These are phyloP conservation scores for Triticum timopheevii DNA, from an alignment of 176 grass and related monocot species.

Conservation along the genomic window DNA sequence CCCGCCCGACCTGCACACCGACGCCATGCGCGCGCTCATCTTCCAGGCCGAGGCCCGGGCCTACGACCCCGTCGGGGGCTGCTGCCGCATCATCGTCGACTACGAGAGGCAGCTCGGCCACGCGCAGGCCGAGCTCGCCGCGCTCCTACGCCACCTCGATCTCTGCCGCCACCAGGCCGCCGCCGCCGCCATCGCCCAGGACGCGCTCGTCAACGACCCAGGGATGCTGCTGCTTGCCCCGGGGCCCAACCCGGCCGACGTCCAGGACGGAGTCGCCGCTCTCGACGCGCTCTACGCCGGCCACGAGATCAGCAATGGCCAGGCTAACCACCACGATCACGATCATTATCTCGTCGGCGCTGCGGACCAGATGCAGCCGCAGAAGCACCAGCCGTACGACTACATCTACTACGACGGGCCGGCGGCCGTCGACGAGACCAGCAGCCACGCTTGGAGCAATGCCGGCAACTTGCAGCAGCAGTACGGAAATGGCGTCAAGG, in stretches of 20 bases:
- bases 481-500: not conserved
- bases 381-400: constrained; percentile 1
- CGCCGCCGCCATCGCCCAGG: not conserved
- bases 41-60: constrained; percentile 52
- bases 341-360: not conserved
- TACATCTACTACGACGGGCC: constrained; percentile 37
- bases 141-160: not conserved
- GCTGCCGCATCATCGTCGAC: not conserved
- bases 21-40: constrained; percentile 55
- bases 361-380: not conserved
- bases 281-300: constrained; percentile 22
- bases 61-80: constrained; percentile 37
- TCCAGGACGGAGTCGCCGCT: not conserved
- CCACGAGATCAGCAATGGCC: not conserved
- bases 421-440: not conserved
- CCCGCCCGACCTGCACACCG: constrained; percentile 1
- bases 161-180: constrained; percentile 20
- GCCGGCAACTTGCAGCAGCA: not conserved
- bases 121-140: not conserved
- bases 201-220: constrained; percentile 3
- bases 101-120: not conserved
- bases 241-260: not conserved
- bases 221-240: not conserved
- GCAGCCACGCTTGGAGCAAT: not conserved
- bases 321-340: not conserved